Conservation (phyloP, 768 basidiomycete genomes). For the Mycena haematopus region DNA sequence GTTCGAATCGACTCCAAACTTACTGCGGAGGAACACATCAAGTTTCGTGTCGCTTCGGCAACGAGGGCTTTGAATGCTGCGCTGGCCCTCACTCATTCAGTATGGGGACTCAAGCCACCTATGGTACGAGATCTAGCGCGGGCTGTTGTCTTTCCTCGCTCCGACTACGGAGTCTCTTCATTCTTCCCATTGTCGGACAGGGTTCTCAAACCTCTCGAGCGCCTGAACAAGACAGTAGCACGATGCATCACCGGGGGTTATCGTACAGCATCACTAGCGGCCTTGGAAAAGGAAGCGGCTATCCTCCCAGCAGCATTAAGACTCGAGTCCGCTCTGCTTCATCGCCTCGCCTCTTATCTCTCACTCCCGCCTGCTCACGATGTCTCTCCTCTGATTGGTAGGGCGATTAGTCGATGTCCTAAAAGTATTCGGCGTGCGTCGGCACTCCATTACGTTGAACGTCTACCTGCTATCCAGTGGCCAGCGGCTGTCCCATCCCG, state of each 20-base stretch:
- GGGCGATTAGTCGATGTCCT: background rate
- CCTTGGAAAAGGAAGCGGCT: background rate
- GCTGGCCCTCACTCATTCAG: background rate
- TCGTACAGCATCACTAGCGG: background rate
- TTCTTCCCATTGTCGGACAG: background rate
- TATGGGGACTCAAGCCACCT: background rate
- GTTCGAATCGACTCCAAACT: background rate
- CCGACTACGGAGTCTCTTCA: background rate
- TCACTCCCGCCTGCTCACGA: background rate
- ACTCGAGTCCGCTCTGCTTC: background rate
- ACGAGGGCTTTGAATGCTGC: slow-evolving; percentile 1
- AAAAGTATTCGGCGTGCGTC: background rate
- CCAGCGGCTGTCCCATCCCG: background rate
- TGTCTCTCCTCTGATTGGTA: background rate
- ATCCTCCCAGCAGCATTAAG: background rate
- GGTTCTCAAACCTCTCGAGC: background rate
- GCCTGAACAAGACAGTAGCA: background rate
- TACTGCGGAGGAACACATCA: background rate
- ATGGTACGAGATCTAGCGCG: background rate
- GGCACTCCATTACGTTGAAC: background rate
- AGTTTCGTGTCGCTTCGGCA: background rate
- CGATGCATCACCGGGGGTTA: slow-evolving; percentile 5
- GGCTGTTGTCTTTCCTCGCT: background rate
- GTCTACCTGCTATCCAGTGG: background rate
- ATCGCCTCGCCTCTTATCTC: background rate